phyloP scores from a whole-genome alignment of 78 protist species.

The Bigelowiella natans region DNA sequence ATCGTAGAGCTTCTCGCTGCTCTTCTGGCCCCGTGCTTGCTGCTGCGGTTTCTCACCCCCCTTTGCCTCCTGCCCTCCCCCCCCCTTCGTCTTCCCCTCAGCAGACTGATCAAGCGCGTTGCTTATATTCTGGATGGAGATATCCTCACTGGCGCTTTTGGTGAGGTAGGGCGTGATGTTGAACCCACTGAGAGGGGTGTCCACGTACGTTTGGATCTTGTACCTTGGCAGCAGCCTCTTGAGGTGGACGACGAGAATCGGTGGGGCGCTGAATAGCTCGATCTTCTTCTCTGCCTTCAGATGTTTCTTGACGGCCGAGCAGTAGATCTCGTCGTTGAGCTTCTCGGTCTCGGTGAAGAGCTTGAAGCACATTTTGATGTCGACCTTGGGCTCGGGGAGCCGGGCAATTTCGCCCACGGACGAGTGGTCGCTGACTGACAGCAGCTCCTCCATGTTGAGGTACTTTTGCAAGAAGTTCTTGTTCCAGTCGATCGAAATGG shows the following conservation, averaged over 20 bases:
- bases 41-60: too few species aligned
- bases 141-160: not conserved
- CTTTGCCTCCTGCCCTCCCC: too few species aligned
- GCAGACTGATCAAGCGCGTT: too few species aligned
- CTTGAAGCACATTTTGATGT: not conserved
- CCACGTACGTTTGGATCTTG: not conserved
- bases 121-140: not conserved
- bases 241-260: not conserved
- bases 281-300: not conserved
- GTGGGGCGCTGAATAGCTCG: not conserved
- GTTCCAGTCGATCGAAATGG: not conserved
- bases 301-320: not conserved
- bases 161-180: not conserved
- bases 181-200: not conserved
- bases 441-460: not conserved
- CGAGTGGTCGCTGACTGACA: not conserved
- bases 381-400: not conserved
- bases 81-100: too few species aligned
- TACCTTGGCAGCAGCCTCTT: not conserved
- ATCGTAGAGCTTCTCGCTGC: too few species aligned
- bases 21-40: too few species aligned
- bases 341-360: not conserved
- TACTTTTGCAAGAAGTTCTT: not conserved
- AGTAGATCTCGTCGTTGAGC: not conserved
- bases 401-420: not conserved